Base-by-base conservation (phyloP, 2,329 filamentous ascomycete species). In the Cytospora piceae region DNA sequence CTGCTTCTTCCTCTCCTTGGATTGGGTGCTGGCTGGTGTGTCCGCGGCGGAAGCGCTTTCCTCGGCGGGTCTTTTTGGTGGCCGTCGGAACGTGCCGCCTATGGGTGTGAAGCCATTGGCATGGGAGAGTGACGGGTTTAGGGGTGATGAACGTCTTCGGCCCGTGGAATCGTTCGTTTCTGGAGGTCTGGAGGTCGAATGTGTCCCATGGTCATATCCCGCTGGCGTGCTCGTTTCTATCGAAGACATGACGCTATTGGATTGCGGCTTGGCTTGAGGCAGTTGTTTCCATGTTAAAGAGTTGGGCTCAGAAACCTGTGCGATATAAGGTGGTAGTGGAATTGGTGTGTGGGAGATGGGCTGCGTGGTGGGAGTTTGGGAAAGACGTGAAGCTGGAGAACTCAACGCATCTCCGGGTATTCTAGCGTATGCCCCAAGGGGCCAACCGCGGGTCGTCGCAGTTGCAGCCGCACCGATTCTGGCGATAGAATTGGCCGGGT, bases 21-120 rank as follows among this genome's bases (percentile, higher is more conserved):
- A 15, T 42, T 49, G 17, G 4, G 15, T 14, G n/a, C 24, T 64
- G 5, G n/a, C 27, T 14, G 24, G 22, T 15, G 31, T 61, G 20
- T 63, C 29, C 0, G 54, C 32, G 37, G 31, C 31, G 24, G 8
- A 4, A 37, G 37, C 24, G 1, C 49, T 42, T 0, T 56, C 49
- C 1, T 67, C 63, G 0, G 58, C 66, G 27, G 54, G 17, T 51
- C 63, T 54, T 17, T 64, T 62, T 5, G 51, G 49, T 9, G 54
- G 59, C 1, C 51, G 46, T 11, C 29, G 61, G 14, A 70, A 66
- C 46, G 71, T 70, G 17, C 68, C 69, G 12, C 69, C 72, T 0
- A 72, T 71, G 2, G 73, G 74, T 0, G 73, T 74, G 58, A 75
- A 75, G 42, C 72, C 67, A 58, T 65, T 63, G 24, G 42, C 31